phyloP scores from a whole-genome alignment of 352 stramenopile species.

The Thalassiosira exigua region DNA sequence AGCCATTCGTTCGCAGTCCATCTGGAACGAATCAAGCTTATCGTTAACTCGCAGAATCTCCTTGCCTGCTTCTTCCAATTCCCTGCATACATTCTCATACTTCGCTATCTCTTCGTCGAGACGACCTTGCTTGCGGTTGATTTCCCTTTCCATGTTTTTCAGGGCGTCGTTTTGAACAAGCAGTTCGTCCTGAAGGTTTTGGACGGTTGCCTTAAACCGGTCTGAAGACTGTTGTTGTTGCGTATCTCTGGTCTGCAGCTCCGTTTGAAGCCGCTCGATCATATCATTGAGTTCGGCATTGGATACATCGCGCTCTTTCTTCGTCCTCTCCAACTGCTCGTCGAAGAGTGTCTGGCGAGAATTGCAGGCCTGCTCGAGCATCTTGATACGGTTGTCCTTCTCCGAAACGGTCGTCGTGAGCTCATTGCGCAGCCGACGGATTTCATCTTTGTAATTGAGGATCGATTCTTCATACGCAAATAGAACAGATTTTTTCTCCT shows the following conservation, averaged over 20 bases:
- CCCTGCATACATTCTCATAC: background rate
- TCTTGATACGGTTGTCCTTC: conserved; percentile 54
- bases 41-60: conserved; percentile 25
- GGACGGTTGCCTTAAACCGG: conserved; percentile 28
- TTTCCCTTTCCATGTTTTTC: conserved; percentile 28
- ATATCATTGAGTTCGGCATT: conserved; percentile 47
- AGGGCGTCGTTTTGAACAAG: conserved; percentile 29
- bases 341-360: conserved; percentile 46
- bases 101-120: conserved; percentile 39
- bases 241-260: conserved; percentile 36
- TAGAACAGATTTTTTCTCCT: conserved; percentile 38
- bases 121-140: conserved; percentile 32
- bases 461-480: conserved; percentile 53
- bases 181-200: conserved; percentile 39
- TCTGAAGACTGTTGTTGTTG: conserved; percentile 30
- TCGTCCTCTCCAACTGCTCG: conserved; percentile 42
- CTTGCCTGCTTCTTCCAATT: conserved; percentile 19
- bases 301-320: conserved; percentile 42
- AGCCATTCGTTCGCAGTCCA: conserved; percentile 43
- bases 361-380: conserved; percentile 40
- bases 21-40: conserved; percentile 50
- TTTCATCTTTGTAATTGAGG: conserved; percentile 42
- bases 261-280: conserved; percentile 44
- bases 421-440: conserved; percentile 42
- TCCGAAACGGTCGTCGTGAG: conserved; percentile 36